Base-by-base conservation (phyloP, 345 rosid species). In the Syzygium oleosum region DNA sequence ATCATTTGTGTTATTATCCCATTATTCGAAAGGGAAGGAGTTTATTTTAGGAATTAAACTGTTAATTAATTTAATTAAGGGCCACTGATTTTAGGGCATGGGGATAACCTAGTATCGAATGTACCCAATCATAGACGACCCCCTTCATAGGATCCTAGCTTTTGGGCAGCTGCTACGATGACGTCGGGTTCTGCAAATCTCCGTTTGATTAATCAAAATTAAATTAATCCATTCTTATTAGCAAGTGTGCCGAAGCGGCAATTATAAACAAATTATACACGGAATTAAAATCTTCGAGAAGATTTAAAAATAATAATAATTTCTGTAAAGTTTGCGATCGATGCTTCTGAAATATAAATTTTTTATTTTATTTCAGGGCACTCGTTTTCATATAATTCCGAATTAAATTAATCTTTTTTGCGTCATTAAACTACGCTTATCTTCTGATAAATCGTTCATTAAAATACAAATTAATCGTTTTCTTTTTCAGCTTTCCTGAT, bases 121-220 rank as follows among this genome's bases (percentile, higher is more conserved):
- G 29, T 54, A 88, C 43, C 80, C 77, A 84, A 84, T 51, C 22
- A 29, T 27, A 85, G 63, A 51, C 54, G 78, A 6, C 85, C 85
- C 85, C 91, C 83, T 5, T 73, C 83, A 91, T 91, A 90, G 93
- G 94, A 93, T 91, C 92, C 92, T 89, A 49, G 43, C 88, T 87
- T 80, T 58, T 10, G 90, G 90, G 91, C 92, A 85, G 13, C 92
- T 49, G 84, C 54, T 53, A 63, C 93, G 85, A 86, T 88, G 88
- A 87, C 61, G 31, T 56, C 77, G 46, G 90, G 84, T 52, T 87
- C 88, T 51, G 41, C 84, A 25, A 56, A 22, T 43, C 83, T 25
- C 52, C 27, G 12, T 58, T 61, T 58, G 51, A 78, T 79, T 84
- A 3, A 87, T 8, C 43, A 31, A 68, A 58, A 38, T 61, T n/a